phyloP scores from a whole-genome alignment of 2,329 filamentous ascomycete genomes.

The Xylaria sp. region DNA sequence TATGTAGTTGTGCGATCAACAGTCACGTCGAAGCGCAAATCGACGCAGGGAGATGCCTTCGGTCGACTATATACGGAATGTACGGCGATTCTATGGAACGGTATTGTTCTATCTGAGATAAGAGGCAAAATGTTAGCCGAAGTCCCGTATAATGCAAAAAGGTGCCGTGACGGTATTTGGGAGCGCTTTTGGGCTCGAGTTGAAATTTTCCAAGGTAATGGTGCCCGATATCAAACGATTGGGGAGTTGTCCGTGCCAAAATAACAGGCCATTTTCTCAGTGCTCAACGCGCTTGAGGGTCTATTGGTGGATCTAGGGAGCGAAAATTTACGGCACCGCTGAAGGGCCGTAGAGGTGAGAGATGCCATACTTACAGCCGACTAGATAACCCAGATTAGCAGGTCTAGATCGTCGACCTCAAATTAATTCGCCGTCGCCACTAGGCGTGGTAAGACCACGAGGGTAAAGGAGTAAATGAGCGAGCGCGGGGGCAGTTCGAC shows the following conservation, averaged over 20 bases:
- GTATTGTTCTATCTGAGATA: constrained; percentile 19
- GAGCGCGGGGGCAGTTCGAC: constrained; percentile 1
- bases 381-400: constrained; percentile 7
- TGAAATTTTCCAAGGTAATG: background rate
- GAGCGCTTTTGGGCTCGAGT: background rate
- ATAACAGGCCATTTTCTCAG: constrained; percentile 2
- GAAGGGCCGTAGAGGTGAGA: background rate
- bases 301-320: background rate
- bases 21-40: constrained; percentile 7
- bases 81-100: constrained; percentile 28
- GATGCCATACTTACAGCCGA: constrained; percentile 19
- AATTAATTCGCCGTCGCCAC: constrained; percentile 15
- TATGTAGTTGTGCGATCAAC: background rate
- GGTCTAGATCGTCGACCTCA: constrained; percentile 6
- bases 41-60: background rate
- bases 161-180: background rate
- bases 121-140: constrained; percentile 25
- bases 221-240: constrained; percentile 5
- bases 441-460: constrained; percentile 6
- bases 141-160: background rate
- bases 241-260: constrained; percentile 24
- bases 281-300: constrained; percentile 10
- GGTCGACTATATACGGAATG: constrained; percentile 39
- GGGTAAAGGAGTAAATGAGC: background rate
- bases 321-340: background rate